Evolutionary conservation across 352 stramenopile genomes (phyloP), one percentile per base, ranked within the genome.

Genomic region (Pythium guiyangense): DNA sequence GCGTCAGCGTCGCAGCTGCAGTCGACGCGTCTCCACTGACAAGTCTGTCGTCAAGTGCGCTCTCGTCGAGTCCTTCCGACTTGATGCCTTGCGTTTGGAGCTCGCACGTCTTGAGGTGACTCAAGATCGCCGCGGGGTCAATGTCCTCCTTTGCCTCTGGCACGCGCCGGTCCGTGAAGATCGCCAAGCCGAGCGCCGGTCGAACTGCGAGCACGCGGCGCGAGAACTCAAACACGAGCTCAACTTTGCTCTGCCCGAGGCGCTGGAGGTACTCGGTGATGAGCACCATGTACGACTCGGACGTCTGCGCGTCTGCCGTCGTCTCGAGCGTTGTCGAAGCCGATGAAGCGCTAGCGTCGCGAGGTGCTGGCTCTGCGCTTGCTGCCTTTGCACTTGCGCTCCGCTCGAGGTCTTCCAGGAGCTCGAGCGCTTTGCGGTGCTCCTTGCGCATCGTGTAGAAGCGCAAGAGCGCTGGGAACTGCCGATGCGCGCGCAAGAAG

Each of bases 211-310:
- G 57, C 2, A 94, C 67, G 34, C 80, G 82, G 0, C 77, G 73
- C 8, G 84, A 92, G 63, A 92, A 94, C 49, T 92, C 84, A 49
- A 91, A 92, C 22, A 94, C 72, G 6, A 94, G 62, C 42, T 90
- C 74, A 1, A 67, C 68, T 45, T 88, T 82, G 22, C 79, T 81
- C 44, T 85, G 75, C 5, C 70, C 76, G 6, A 94, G 69, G 39
- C 67, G 59, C 31, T 79, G 74, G 40, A 94, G 69, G 48, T 92
- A 94, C 44, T 82, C 59, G 3, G 76, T 67, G 17, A 84, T 91
- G 10, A 80, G 70, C 29, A 77, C 69, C 53, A 88, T 70, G 51
- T 87, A 90, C 25, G 83, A 64, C 26, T 71, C 57, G 1, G 80
- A 68, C 0, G 68, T 70, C 53, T 76, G 69, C 26, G 83, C 6